Evolutionary conservation across 1,284 basidiomycete species (phyloP), one percentile per base, ranked within the genome.

Genomic region (Grifola frondosa): DNA sequence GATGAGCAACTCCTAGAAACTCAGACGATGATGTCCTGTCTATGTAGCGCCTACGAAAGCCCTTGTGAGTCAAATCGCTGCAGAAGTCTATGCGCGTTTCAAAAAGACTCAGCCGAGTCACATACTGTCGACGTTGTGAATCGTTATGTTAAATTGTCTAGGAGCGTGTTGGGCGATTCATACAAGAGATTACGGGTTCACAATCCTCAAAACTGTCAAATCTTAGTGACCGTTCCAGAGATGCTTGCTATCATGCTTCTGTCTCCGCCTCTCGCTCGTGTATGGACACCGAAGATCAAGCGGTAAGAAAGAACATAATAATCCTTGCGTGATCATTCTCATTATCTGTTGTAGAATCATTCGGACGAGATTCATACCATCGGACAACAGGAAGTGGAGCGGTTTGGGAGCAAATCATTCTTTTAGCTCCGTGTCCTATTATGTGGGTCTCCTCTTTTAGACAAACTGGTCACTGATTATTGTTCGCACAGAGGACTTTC

Each of bases 1-100:
- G 0, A 87, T 87, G 84, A 86, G 60, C 74, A 76, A 46, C 66
- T 84, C 11, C 61, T 87, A 64, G 79, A 41, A 67, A 68, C 23
- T 78, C 79, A 0, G 77, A 86, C 53, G 74, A 84, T 35, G 81
- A 79, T 1, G 70, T 86, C 28, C 57, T 88, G 77, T 88, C n/a
- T 88, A 87, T 57, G 74, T 87, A 22, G 83, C 85, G 0, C 84
- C 83, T 0, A 85, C 84, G 3, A 87, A 88, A 58, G 84, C 84
- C 0, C 69, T 86, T 2, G 84, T 86, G 39, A 72, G 70, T 34
- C 80, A 84, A 52, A 77, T 84, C 36, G 81, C 83, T 0, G 80
- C 85, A 0, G 84, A 87, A 54, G 71, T 85, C 13, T 84, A 84
- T 48, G 84, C 78, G 5, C 69, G 84, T 8, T 88, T 84, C 60